These are phyloP conservation scores for barley (Hordeum vulgare) DNA, from an alignment of 176 grass and related monocot genomes.

Conservation along the genomic window DNA sequence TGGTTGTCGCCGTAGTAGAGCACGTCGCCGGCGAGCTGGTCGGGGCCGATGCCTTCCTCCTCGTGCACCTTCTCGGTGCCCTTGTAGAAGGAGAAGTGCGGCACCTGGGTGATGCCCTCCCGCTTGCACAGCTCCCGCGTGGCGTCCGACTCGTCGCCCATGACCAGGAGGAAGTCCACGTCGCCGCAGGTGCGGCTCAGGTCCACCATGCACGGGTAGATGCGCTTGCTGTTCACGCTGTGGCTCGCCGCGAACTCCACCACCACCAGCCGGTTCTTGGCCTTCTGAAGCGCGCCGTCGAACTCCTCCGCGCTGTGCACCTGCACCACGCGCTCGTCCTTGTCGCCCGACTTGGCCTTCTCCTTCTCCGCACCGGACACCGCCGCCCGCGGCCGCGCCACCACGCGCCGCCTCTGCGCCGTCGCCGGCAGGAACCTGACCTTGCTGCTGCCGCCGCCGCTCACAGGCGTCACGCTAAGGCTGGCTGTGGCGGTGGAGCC, in stretches of 20 bases:
- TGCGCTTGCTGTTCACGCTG: slow-evolving; percentile 53
- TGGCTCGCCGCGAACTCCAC: slow-evolving; percentile 89
- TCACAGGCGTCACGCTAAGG: slow-evolving; percentile 4
- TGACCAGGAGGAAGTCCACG: slow-evolving; percentile 84
- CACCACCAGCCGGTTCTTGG: slow-evolving; percentile 82
- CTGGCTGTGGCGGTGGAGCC: background rate
- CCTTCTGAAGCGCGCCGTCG: slow-evolving; percentile 50
- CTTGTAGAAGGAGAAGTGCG: slow-evolving; percentile 97
- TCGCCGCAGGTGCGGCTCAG: slow-evolving; percentile 88
- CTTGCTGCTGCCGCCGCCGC: background rate
- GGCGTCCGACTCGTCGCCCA: slow-evolving; percentile 93
- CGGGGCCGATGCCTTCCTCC: slow-evolving; percentile 81
- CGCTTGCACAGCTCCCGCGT: slow-evolving; percentile 50
- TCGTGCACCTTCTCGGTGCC: slow-evolving; percentile 74
- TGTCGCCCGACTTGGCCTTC: slow-evolving; percentile 14
- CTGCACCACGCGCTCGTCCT: slow-evolving; percentile 44
- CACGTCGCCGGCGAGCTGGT: slow-evolving; percentile 70
- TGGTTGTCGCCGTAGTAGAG: slow-evolving; percentile 96
- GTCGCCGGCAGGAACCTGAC: slow-evolving; percentile 11
- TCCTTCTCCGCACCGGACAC: slow-evolving; percentile 27
- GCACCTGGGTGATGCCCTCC: slow-evolving; percentile 63
- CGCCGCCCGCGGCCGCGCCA: background rate
- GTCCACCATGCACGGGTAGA: slow-evolving; percentile 83
- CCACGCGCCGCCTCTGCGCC: background rate
- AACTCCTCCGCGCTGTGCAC: slow-evolving; percentile 77